Base-by-base conservation (phyloP, 2,329 filamentous ascomycete genomes). In the Talaromyces sp. region DNA sequence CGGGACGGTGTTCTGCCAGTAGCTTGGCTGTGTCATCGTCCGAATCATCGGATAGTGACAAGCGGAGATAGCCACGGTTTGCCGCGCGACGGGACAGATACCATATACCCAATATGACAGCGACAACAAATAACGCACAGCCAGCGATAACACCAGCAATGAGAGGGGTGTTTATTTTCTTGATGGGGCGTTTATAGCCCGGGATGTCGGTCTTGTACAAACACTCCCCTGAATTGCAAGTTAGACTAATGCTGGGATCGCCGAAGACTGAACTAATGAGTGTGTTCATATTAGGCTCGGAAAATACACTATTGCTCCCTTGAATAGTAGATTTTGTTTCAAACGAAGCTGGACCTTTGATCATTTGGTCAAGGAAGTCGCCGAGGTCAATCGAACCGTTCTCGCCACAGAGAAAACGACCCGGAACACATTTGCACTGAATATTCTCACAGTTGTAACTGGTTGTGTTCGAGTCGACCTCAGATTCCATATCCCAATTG, bases 101-200 rank as follows among this genome's bases (percentile, higher is more conserved):
- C 91, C 92, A 99, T 17, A 91, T 85, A 1, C 85, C 67, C 14
- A 97, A 75, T 43, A 97, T 90, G 46, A 93, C 84, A 1, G 86
- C 89, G n/a, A 96, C 91, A 11, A 99, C 80, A 66, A 97, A 96
- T 0, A 99, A 80, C 0, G 89, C 88, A 65, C 86, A 89, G 6
- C 85, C 88, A 20, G 91, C 92, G 65, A 99, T 97, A 42, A 97
- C 89, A 13, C 90, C 88, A 10, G 95, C 93, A 62, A 99, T 99
- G 44, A 99, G 81, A 3, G 93, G 94, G 0, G 93, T 97, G 71
- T 99, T 99, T 75, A 99, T 97, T 69, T 88, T 87, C 77, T 97
- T 96, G 55, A 97, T 83, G 0, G 93, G 91, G 17, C 88, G 83
- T 61, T 88, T 82, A 67, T 96, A 99, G 16, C 95, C 94, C 14